These are phyloP conservation scores for Silene coronaria DNA, from an alignment of 179 eudicot genomes.

Conservation along the genomic window DNA sequence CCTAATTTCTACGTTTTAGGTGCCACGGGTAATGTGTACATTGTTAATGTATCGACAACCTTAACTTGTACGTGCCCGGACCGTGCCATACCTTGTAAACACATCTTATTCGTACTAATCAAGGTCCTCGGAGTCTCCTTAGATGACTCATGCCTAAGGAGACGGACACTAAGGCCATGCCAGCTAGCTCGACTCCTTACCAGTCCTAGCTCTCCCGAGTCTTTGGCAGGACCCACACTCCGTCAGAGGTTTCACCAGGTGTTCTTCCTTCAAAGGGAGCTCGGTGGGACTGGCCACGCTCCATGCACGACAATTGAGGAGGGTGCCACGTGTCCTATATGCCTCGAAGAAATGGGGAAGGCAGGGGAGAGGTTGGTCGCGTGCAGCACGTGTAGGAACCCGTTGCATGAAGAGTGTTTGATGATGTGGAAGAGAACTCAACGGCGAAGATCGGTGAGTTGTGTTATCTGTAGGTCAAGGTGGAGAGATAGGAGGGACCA, in stretches of 20 bases:
- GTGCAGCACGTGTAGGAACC: constrained; percentile 65
- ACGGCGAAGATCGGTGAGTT: constrained; percentile 56
- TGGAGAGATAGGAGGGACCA: constrained; percentile 49
- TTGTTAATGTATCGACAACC: constrained; percentile 47
- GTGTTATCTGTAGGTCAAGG: constrained; percentile 79
- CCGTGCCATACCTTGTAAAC: constrained; percentile 76
- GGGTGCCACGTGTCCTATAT: constrained; percentile 64
- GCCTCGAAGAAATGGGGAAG: constrained; percentile 69
- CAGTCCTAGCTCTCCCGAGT: constrained; percentile 34
- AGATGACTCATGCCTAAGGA: constrained; percentile 50
- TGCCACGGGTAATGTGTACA: constrained; percentile 80
- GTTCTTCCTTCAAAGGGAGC: constrained; percentile 29
- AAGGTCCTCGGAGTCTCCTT: constrained; percentile 61
- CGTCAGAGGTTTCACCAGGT: constrained; percentile 56
- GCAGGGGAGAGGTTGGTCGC: constrained; percentile 48
- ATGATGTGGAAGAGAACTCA: constrained; percentile 66
- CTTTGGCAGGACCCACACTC: constrained; percentile 42
- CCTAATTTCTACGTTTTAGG: constrained; percentile 69
- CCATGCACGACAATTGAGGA: constrained; percentile 27
- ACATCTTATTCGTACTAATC: constrained; percentile 68
- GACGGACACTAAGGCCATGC: constrained; percentile 52
- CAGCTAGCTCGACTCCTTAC: constrained; percentile 52
- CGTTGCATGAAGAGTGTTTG: constrained; percentile 69
- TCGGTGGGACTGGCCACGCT: background rate
- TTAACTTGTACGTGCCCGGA: constrained; percentile 86